Percentiles rank a stretch among this genome's conserved stretches.
Evolutionary conservation across 768 basidiomycete species (phyloP).

Genomic region (Calocybe gangraenosa): DNA sequence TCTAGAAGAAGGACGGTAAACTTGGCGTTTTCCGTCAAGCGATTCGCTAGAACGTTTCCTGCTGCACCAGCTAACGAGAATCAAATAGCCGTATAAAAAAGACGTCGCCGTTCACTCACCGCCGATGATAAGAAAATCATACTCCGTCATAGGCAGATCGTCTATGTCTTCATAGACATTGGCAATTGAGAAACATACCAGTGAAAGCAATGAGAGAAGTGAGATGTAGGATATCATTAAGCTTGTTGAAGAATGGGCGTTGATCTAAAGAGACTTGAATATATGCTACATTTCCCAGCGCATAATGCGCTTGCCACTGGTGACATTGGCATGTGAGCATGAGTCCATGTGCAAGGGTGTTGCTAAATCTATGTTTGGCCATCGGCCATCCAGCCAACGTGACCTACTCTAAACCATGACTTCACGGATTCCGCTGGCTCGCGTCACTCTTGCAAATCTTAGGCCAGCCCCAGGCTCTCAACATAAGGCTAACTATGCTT

Average conservation of each 20-base stretch:
- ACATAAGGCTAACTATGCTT: slow-evolving; percentile 45
- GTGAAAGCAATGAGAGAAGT: too few species aligned
- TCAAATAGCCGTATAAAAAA: neutral
- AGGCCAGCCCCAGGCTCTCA: slow-evolving; percentile 67
- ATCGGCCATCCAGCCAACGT: too few species aligned
- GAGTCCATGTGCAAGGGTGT: too few species aligned
- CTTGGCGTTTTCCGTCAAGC: slow-evolving; percentile 9
- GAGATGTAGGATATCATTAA: too few species aligned
- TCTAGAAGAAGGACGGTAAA: slow-evolving; percentile 8
- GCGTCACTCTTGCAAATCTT: slow-evolving; percentile 67
- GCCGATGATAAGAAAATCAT: slow-evolving; percentile 19
- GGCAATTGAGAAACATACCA: too few species aligned
- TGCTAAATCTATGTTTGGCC: too few species aligned
- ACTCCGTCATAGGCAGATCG: slow-evolving; percentile 3
- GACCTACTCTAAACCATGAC: slow-evolving; percentile 24
- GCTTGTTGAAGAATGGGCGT: too few species aligned
- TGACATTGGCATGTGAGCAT: too few species aligned
- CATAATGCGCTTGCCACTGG: too few species aligned
- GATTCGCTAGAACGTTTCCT: slow-evolving; percentile 11
- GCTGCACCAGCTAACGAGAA: slow-evolving; percentile 10
- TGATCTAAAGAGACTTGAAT: too few species aligned
- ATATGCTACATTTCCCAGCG: too few species aligned
- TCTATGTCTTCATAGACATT: slow-evolving; percentile 7
- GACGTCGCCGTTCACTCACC: slow-evolving; percentile 6
- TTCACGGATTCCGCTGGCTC: slow-evolving; percentile 28